Percentiles rank a stretch among this genome's conserved stretches.
Evolutionary conservation across 2,329 filamentous ascomycete genomes (phyloP).

Genomic region (Fusarium proliferatum): DNA sequence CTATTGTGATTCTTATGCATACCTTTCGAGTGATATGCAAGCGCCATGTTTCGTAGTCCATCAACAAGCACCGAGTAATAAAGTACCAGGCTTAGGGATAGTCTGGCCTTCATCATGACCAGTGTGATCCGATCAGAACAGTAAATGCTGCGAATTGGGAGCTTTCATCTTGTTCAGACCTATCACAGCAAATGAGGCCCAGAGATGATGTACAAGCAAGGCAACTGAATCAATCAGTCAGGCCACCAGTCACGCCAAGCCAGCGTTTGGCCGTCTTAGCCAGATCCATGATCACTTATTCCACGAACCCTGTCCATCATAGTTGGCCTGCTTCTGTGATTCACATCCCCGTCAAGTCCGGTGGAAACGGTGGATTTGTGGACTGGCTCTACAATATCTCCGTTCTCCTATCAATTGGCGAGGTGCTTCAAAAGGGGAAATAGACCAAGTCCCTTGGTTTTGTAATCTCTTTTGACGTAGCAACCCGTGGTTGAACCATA

Average conservation of each 20-base stretch:
- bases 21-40: background rate
- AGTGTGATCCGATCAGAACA: background rate
- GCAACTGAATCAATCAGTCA: slow-evolving; percentile 25
- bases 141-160: background rate
- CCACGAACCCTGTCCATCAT: slow-evolving; percentile 10
- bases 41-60: background rate
- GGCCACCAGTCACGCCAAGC: slow-evolving; percentile 29
- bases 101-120: background rate
- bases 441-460: background rate
- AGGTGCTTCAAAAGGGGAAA: slow-evolving; percentile 29
- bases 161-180: background rate
- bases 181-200: background rate
- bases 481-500: slow-evolving; percentile 25
- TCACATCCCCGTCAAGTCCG: slow-evolving; percentile 26
- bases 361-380: slow-evolving; percentile 41
- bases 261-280: slow-evolving; percentile 16
- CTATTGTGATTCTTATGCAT: background rate
- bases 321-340: slow-evolving; percentile 26
- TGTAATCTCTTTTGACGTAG: slow-evolving; percentile 33
- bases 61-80: background rate
- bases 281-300: slow-evolving; percentile 8
- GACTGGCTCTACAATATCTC: slow-evolving; percentile 15
- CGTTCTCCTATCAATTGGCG: slow-evolving; percentile 14
- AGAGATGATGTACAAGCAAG: background rate
- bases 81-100: background rate